Conservation (phyloP, 768 basidiomycete species). For the Boletus tylopilopsis region DNA sequence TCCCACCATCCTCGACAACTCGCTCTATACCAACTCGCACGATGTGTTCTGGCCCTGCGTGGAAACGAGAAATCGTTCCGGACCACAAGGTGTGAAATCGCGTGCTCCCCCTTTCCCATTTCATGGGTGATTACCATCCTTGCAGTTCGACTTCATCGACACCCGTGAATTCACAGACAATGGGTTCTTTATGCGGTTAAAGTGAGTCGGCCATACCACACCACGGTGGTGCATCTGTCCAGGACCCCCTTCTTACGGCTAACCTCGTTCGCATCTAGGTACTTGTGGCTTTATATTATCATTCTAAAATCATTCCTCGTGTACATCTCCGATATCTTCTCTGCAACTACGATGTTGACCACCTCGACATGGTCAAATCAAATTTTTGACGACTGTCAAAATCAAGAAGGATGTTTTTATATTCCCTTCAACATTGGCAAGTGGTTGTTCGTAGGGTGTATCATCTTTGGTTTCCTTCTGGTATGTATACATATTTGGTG, state of each 20-base stretch:
- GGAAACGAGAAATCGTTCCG: conserved; percentile 96
- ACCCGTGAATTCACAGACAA: conserved; percentile 89
- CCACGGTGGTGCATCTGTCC: not conserved
- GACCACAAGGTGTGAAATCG: conserved; percentile 82
- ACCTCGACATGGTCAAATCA: conserved; percentile 88
- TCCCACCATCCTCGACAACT: conserved; percentile 21
- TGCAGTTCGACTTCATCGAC: conserved; percentile 95
- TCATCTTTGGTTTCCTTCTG: conserved; percentile 96
- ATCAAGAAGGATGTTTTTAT: conserved; percentile 67
- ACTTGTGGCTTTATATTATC: conserved; percentile 89
- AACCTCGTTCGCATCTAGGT: conserved; percentile 48
- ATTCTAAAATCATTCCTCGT: conserved; percentile 96
- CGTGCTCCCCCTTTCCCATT: not conserved
- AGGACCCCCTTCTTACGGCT: conserved; percentile 1
- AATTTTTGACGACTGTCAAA: conserved; percentile 75
- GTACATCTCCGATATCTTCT: conserved; percentile 97
- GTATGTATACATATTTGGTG: conserved; percentile 40
- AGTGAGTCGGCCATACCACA: conserved; percentile 44
- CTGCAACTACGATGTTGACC: conserved; percentile 93
- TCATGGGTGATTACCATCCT: conserved; percentile 1
- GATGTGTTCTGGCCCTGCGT: conserved; percentile 63
- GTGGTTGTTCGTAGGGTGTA: conserved; percentile 97
- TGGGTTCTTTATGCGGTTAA: conserved; percentile 80
- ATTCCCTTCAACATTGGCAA: conserved; percentile 87
- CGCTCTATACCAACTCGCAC: conserved; percentile 12